Conservation (phyloP, 108 stramenopile genomes). For the Skeletonema menzelii region DNA sequence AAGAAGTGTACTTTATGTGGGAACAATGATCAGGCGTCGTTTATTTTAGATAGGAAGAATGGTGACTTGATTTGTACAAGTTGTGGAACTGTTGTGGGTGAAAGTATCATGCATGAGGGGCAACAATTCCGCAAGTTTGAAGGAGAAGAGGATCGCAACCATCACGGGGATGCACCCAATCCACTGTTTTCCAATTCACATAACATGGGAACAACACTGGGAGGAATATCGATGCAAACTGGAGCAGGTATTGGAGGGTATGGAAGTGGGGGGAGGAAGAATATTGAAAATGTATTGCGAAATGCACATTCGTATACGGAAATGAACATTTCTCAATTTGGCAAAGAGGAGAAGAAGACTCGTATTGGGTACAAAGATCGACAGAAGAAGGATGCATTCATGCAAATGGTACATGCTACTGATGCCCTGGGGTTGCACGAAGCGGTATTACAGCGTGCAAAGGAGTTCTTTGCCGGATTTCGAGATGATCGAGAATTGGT, state of each 20-base stretch:
- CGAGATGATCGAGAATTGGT: constrained; percentile 91
- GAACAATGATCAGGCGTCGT: constrained; percentile 80
- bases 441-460: constrained; percentile 81
- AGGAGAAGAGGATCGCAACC: constrained; percentile 89
- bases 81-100: constrained; percentile 84
- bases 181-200: constrained; percentile 74
- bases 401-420: constrained; percentile 78
- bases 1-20: constrained; percentile 83
- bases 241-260: constrained; percentile 77
- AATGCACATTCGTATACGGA: constrained; percentile 86
- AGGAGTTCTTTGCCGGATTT: constrained; percentile 89
- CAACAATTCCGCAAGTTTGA: constrained; percentile 87
- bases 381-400: constrained; percentile 74
- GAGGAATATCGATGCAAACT: constrained; percentile 58
- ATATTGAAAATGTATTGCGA: constrained; percentile 70
- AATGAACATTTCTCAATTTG: constrained; percentile 85
- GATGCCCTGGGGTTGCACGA: constrained; percentile 86
- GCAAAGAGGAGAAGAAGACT: constrained; percentile 85
- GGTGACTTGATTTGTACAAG: constrained; percentile 84
- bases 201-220: constrained; percentile 81
- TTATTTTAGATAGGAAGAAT: constrained; percentile 83
- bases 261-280: constrained; percentile 50
- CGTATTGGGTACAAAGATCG: constrained; percentile 90
- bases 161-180: constrained; percentile 88
- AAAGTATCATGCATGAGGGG: constrained; percentile 89